Base-by-base conservation (phyloP, 2,329 filamentous ascomycete species). In the Boeremia exigua region DNA sequence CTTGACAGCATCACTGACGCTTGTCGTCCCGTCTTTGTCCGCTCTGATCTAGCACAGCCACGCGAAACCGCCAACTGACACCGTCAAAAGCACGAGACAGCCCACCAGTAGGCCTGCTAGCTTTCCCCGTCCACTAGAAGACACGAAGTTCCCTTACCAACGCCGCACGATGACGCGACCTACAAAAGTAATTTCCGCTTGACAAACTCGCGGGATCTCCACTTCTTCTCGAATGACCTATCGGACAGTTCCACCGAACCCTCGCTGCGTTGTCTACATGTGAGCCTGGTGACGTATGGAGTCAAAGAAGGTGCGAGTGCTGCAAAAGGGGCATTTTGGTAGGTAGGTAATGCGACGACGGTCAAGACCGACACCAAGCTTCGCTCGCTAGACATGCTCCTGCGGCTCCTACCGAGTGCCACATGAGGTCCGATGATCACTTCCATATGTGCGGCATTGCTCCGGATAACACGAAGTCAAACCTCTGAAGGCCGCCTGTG, bases 41-140 rank as follows among this genome's bases (percentile, higher is more conserved):
- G 43, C 29, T 43, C 12, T 40, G 19, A 37, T 45, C 48, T 56
- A 56, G 48, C 30, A 36, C 42, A 50, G 47, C 53, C 53, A 56
- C 42, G 19, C 47, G 42, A 56, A 51, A 51, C 53, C 23, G 33
- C 53, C 30, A 48, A 11, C 27, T 43, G 37, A 48, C 47, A 44
- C 53, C 47, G 37, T 56, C 53, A 38, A 46, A 46, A 43, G 47
- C 47, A 56, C 47, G 42, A 56, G 37, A 30, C 53, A 50, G 42
- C 42, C 30, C 47, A 17, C 25, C 30, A 37, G 30, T 30, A 15
- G 37, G 19, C 47, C 43, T 43, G 25, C 30, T 42, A 27, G 19
- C 17, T 14, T 37, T 50, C 36, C 30, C 47, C 53, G 30, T 42
- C 14, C 47, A 32, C 46, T 56, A 56, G 51, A 54, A 48, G 23